Base-by-base conservation (phyloP, 306 rosid genomes). In the Purshia tridentata region DNA sequence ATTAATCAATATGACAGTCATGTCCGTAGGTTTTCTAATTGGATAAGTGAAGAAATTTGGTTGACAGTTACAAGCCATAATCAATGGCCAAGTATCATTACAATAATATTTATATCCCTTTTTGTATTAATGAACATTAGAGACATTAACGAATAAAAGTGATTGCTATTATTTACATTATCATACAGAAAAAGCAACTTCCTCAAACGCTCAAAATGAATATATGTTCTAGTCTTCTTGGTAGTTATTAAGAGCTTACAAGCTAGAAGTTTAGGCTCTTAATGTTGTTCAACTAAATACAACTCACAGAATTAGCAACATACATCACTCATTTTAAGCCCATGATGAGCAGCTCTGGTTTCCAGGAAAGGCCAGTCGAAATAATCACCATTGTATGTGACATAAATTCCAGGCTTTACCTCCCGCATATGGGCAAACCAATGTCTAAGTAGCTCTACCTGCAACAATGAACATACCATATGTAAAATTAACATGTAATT, bases 311-410 rank as follows among this genome's bases (percentile, higher is more conserved):
- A 35, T 45, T 72, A 77, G 52, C 69, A 63, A 73, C 89, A 72
- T 88, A 91, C 98, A 84, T 91, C 97, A 81, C 84, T 81, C 90
- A 94, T 88, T 88, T 89, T 91, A 4, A 89, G 55, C 58, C 98
- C 98, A 72, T 88, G 96, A 88, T 84, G 85, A 13, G 86, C 76
- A 65, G 98, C 97, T 88, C 98, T 87, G 68, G 81, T 83, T 80
- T 94, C 98, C 84, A 94, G 59, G 86, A 94, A 94, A 72, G 97
- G 98, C 97, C 98, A 94, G 77, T 94, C 98, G 65, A 94, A 94
- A 83, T 73, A 94, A 81, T 94, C 98, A 73, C 97, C 98, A 45
- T 94, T 94, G 72, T 94, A 94, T 0, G 98, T 94, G 78, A 94
- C 97, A 48, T 94, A 94, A 64, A 94, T 91, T 69, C 98, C 96